These are phyloP conservation scores for Termitomyces sp. DNA, from an alignment of 768 basidiomycete species.

Conservation along the genomic window DNA sequence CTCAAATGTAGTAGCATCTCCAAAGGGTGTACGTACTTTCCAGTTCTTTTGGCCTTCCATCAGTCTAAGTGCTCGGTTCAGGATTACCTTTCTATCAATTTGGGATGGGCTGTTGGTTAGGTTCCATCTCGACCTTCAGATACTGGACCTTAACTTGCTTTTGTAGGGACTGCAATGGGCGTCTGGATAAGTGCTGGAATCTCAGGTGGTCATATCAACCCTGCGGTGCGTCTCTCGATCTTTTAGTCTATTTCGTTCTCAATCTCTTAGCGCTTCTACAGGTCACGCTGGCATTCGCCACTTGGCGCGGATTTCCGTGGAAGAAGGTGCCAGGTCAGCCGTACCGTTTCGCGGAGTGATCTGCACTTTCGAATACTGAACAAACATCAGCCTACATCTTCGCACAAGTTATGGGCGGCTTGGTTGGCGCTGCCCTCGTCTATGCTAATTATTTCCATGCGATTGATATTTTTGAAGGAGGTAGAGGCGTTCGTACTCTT, in stretches of 20 bases:
- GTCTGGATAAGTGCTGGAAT: slow-evolving; percentile 43
- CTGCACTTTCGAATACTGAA: not conserved
- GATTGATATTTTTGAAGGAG: slow-evolving; percentile 59
- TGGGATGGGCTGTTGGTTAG: slow-evolving; percentile 39
- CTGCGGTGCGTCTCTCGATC: slow-evolving; percentile 20
- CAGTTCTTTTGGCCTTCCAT: not conserved
- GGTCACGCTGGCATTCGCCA: slow-evolving; percentile 58
- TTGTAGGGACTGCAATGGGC: slow-evolving; percentile 36
- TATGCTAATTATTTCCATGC: slow-evolving; percentile 69
- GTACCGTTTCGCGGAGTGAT: not conserved
- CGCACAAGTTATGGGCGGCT: slow-evolving; percentile 57
- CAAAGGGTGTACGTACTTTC: slow-evolving; percentile 38
- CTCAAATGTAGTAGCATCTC: slow-evolving; percentile 29
- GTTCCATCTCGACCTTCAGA: not conserved
- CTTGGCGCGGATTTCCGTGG: slow-evolving; percentile 66
- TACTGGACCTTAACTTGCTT: not conserved
- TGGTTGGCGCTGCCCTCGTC: slow-evolving; percentile 52
- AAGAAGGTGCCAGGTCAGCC: slow-evolving; percentile 52
- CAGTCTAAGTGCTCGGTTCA: slow-evolving; percentile 6
- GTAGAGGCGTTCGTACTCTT: slow-evolving; percentile 44
- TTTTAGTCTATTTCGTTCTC: not conserved
- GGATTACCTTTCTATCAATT: slow-evolving; percentile 36
- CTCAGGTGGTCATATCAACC: slow-evolving; percentile 43
- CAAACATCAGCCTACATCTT: slow-evolving; percentile 38
- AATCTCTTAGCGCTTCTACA: slow-evolving; percentile 14